phyloP scores from a whole-genome alignment of 176 grass and related monocot species.

The Avena atlantica region DNA sequence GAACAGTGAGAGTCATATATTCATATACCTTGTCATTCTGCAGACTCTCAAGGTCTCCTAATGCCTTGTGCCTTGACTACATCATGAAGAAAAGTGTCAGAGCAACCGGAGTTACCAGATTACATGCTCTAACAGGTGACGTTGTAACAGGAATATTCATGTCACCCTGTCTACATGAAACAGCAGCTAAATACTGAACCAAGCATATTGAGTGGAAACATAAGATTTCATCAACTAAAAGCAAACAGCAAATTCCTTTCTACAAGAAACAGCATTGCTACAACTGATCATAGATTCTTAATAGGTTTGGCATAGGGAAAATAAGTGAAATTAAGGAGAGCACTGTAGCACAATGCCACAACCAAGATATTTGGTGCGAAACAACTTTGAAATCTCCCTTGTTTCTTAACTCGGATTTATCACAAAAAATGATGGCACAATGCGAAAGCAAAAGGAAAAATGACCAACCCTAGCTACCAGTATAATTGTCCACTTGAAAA shows the following conservation, averaged over 20 bases:
- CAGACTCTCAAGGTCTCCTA: conserved; percentile 83
- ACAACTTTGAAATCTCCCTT: background rate
- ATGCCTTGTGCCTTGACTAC: conserved; percentile 96
- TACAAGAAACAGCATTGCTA: conserved; percentile 15
- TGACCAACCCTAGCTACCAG: background rate
- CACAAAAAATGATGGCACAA: background rate
- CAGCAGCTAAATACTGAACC: conserved; percentile 8
- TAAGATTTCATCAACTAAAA: conserved; percentile 8
- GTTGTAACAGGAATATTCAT: conserved; percentile 4
- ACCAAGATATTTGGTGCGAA: conserved; percentile 26
- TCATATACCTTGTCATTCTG: conserved; percentile 89
- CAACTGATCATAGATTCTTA: conserved; percentile 1
- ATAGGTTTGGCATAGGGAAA: background rate
- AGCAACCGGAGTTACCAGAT: conserved; percentile 34
- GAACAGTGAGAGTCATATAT: conserved; percentile 15
- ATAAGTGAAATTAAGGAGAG: background rate
- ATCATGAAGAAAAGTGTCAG: conserved; percentile 34
- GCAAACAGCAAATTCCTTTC: conserved; percentile 6
- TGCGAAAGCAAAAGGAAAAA: conserved; percentile 1
- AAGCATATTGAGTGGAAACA: conserved; percentile 28
- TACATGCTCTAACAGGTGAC: conserved; percentile 16
- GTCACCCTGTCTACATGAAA: background rate
- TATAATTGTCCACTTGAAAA: background rate
- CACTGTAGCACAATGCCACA: conserved; percentile 1
- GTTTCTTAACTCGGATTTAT: conserved; percentile 18